Evolutionary conservation across 2,329 filamentous ascomycete species (phyloP), one percentile per base, ranked within the genome.

Genomic region (Orbilia brochopaga): DNA sequence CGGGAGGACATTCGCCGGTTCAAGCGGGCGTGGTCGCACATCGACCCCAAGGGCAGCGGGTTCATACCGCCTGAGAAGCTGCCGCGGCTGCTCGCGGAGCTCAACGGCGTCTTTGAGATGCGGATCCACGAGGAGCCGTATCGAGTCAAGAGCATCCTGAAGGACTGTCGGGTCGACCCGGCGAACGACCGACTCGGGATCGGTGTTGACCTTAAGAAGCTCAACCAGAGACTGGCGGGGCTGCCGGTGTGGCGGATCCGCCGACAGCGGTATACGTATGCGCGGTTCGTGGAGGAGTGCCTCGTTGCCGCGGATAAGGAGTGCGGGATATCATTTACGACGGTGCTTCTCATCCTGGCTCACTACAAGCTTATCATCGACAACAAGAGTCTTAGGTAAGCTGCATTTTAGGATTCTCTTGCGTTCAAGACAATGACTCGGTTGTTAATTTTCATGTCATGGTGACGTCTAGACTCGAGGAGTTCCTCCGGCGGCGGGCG

Each of bases 301-400:
- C 86, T 97, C 79, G 91, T 97, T 4, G 93, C 92, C 2, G 91
- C 92, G 2, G 92, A 99, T 79, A 90, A 89, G 0, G 91, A 95
- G 77, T 86, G 86, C 73, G 94, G 94, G 53, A 95, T 99, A 69
- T 89, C 90, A 0, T 99, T 99, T 79, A 94, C 91, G 1, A 88
- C 89, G 5, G 89, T 97, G 21, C 83, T 99, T 57, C 94, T 99
- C 89, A 95, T 96, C 72, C 83, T 99, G 65, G 93, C 95, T 35
- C 94, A 99, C 80, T 96, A 99, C 83, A 99, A 97, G 77, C 92
- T 99, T 77, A 99, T 99, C 79, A 96, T 89, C 75, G 94, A 99
- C 80, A 97, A 89, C 82, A 97, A 97, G 83, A 96, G 92, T 80
- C 82, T 99, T 78, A 88, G 85, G 88, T 90, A 81, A 78, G 82